Evolutionary conservation across 2,329 filamentous ascomycete species (phyloP).

Genomic region (Fusarium sp.): DNA sequence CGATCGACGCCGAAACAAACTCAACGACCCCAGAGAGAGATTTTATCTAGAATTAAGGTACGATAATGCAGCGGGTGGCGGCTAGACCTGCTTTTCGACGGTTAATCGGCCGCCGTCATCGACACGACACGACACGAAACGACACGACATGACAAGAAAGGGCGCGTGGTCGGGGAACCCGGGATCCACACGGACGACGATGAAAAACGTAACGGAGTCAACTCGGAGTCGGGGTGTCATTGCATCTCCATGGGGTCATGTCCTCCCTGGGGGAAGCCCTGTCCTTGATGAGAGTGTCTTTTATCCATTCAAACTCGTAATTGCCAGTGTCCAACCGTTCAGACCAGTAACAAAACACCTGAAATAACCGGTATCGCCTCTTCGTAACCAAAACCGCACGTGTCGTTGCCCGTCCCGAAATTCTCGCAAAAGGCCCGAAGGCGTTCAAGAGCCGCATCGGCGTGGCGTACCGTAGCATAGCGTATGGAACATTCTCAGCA

Average conservation of each 20-base stretch:
- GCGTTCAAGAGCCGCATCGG: conserved; percentile 20
- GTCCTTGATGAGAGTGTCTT: neutral
- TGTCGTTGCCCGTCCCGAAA: neutral
- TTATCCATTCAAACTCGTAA: conserved; percentile 34
- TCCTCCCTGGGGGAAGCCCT: neutral
- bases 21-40: neutral
- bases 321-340: neutral
- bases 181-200: conserved; percentile 21
- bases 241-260: conserved; percentile 9
- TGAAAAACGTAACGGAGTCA: conserved; percentile 13
- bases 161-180: conserved; percentile 28
- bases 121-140: neutral
- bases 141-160: neutral
- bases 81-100: conserved; percentile 36
- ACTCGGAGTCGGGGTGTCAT: neutral
- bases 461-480: conserved; percentile 16
- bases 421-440: conserved; percentile 29
- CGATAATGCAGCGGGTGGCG: conserved; percentile 1
- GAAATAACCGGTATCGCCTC: neutral
- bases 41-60: conserved; percentile 13
- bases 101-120: conserved; percentile 15
- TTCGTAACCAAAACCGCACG: neutral
- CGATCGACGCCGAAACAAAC: neutral
- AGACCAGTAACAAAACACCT: neutral
- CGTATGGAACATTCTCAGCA: conserved; percentile 19